phyloP scores from a whole-genome alignment of 2,329 filamentous ascomycete genomes.

The Colletotrichum godetiae region DNA sequence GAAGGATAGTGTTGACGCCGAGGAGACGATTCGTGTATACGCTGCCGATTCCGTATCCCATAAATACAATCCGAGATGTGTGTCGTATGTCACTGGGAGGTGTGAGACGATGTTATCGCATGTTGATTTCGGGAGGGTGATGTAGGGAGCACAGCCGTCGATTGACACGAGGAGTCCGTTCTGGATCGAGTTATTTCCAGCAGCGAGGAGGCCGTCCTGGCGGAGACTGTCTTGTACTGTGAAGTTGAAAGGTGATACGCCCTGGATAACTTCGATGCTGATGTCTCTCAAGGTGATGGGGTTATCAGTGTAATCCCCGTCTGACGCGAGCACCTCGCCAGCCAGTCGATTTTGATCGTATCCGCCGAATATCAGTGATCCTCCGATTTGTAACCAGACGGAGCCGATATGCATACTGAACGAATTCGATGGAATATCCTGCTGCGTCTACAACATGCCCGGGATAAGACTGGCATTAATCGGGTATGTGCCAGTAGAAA shows the following conservation, averaged over 20 bases:
- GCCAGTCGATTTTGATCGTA: conserved; percentile 54
- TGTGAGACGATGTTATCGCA: conserved; percentile 52
- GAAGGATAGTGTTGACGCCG: conserved; percentile 53
- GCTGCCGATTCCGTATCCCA: conserved; percentile 50
- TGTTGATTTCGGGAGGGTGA: conserved; percentile 52
- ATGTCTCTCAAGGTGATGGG: conserved; percentile 50
- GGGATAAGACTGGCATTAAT: conserved; percentile 47
- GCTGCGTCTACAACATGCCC: conserved; percentile 40
- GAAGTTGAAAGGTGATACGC: conserved; percentile 52
- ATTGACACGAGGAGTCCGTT: conserved; percentile 44
- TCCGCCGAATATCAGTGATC: conserved; percentile 52
- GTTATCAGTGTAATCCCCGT: conserved; percentile 36
- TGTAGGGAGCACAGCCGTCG: conserved; percentile 52
- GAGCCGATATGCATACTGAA: conserved; percentile 57
- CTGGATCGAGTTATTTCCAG: conserved; percentile 41
- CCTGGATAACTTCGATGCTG: conserved; percentile 51
- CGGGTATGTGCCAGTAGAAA: conserved; percentile 33
- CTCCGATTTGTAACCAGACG: conserved; percentile 43
- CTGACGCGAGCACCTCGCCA: conserved; percentile 43
- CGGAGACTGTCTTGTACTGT: conserved; percentile 42
- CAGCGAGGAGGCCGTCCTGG: conserved; percentile 43
- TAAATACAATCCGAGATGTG: conserved; percentile 50
- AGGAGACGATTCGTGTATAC: conserved; percentile 52
- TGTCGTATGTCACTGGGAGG: conserved; percentile 51
- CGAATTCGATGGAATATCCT: conserved; percentile 49